Evolutionary conservation across 179 eudicot species (phyloP).

Genomic region (Silene coronaria): DNA sequence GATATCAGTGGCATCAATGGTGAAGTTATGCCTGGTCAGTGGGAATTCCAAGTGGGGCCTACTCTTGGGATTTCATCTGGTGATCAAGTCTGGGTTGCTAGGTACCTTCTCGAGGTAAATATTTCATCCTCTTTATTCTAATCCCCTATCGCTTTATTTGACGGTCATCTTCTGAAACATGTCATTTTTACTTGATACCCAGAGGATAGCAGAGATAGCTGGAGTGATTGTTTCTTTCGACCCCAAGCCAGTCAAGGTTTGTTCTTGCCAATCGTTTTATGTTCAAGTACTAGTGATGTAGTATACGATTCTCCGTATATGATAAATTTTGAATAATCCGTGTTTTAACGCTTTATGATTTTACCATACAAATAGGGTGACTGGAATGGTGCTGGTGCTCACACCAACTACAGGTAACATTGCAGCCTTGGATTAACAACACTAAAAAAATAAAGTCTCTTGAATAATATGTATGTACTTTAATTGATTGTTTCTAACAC

Average conservation of each 20-base stretch:
- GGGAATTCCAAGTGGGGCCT: constrained; percentile 77
- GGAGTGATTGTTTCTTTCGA: constrained; percentile 54
- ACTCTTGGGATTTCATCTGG: constrained; percentile 55
- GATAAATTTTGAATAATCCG: background rate
- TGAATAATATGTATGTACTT: background rate
- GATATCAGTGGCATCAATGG: constrained; percentile 70
- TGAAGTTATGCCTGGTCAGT: constrained; percentile 90
- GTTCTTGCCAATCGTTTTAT: background rate
- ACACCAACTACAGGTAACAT: constrained; percentile 54
- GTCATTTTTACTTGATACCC: constrained; percentile 13
- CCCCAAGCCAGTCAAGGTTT: constrained; percentile 46
- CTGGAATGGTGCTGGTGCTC: constrained; percentile 80
- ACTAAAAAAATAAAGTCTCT: no score
- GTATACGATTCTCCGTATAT: no score
- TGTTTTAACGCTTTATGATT: background rate
- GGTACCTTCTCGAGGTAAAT: constrained; percentile 63
- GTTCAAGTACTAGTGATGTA: no score
- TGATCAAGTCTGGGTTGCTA: constrained; percentile 64
- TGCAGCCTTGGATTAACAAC: no score
- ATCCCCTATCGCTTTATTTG: no score
- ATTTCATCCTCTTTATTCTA: background rate
- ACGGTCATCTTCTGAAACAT: background rate
- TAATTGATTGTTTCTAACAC: background rate
- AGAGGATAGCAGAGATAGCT: constrained; percentile 63
- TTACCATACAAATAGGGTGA: constrained; percentile 39